Base-by-base conservation (phyloP, 306 rosid species). In the Begonia peltatifolia region DNA sequence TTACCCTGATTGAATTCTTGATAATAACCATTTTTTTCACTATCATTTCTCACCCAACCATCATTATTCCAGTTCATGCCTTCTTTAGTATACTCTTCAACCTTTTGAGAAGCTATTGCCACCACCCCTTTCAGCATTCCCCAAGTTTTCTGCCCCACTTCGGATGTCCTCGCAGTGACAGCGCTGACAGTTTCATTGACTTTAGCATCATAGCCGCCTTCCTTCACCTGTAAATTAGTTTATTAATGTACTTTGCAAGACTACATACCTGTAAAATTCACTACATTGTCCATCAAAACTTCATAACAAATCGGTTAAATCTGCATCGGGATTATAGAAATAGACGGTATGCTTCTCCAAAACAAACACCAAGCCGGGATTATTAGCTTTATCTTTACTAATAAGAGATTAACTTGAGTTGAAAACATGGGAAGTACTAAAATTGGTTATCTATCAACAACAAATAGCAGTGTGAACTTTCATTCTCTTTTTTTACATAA, bases 91-190 rank as follows among this genome's bases (percentile, higher is more conserved):
- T 52, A 68, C 75, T 83, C 99, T 64, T 84, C 99, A 62, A 92
- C 99, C 76, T 92, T 92, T 66, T 83, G 96, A 18, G 99, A 57
- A 63, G 99, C 99, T 61, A 92, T 6, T 42, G 99, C 99, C 94
- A 92, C 76, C 65, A 92, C 99, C 58, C 96, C 99, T 75, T 79
- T 92, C 99, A 92, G 81, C 23, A 92, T 75, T 55, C 99, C 99
- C 99, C 99, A 92, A 1, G 96, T 87, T 76, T 69, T 92, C 10
- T 83, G 96, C 56, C 99, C 99, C 54, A 92, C 79, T 71, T 92
- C 99, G 11, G 96, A 58, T 53, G 99, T 92, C 79, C 83, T 92
- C 71, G 94, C 79, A 52, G 94, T 68, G 50, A 92, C 99, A 53
- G 87, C 95, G 68, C 23, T 86, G 51, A 92, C 99, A 48, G 99